Percentiles rank a stretch among this genome's conserved stretches.
phyloP scores from a whole-genome alignment of 2,329 filamentous ascomycete genomes.

The Fusarium secorum region DNA sequence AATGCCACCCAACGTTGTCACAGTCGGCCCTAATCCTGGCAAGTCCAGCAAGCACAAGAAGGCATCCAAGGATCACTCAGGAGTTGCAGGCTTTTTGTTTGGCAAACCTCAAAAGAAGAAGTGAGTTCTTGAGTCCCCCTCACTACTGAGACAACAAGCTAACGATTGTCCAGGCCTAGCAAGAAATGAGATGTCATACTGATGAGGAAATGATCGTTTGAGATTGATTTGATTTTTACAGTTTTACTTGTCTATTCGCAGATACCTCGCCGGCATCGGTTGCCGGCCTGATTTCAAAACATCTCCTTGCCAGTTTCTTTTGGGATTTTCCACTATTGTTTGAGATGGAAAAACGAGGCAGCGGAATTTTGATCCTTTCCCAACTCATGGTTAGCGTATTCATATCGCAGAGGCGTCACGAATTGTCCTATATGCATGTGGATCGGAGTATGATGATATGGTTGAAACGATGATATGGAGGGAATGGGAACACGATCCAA shows the following conservation, averaged over 20 bases:
- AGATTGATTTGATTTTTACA: slow-evolving; percentile 24
- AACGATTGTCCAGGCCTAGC: slow-evolving; percentile 22
- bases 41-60: slow-evolving; percentile 41
- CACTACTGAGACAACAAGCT: not conserved
- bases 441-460: slow-evolving; percentile 43
- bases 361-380: slow-evolving; percentile 30
- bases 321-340: slow-evolving; percentile 15
- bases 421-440: slow-evolving; percentile 42
- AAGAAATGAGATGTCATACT: slow-evolving; percentile 35
- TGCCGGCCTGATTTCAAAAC: slow-evolving; percentile 34
- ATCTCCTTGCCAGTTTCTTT: slow-evolving; percentile 14
- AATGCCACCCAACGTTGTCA: slow-evolving; percentile 36
- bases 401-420: slow-evolving; percentile 37
- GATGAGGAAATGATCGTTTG: slow-evolving; percentile 35
- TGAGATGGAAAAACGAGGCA: slow-evolving; percentile 24
- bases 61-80: slow-evolving; percentile 21
- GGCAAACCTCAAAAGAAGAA: slow-evolving; percentile 46
- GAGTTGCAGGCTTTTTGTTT: slow-evolving; percentile 39
- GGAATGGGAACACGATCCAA: slow-evolving; percentile 39
- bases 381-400: slow-evolving; percentile 37
- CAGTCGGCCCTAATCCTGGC: slow-evolving; percentile 23
- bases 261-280: slow-evolving; percentile 39
- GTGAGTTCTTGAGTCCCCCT: slow-evolving; percentile 25
- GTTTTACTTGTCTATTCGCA: slow-evolving; percentile 36
- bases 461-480: slow-evolving; percentile 34